A percentile compares a stretch with the other conserved stretches of the same genome.
These are phyloP conservation scores for Nidula microcarpa DNA, from an alignment of 768 basidiomycete genomes.

Conservation along the genomic window DNA sequence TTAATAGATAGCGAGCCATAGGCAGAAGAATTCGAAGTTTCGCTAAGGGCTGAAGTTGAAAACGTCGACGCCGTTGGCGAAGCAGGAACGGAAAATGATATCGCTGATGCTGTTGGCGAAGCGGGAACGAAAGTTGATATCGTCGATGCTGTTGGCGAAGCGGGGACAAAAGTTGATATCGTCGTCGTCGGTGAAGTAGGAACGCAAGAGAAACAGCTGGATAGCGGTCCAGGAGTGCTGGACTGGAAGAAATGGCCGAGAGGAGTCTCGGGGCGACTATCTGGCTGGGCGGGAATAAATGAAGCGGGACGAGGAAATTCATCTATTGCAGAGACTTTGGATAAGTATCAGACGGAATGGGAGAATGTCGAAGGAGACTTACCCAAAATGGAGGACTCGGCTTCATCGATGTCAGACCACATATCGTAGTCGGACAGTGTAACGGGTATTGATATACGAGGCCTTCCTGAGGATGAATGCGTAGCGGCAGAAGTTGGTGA, in stretches of 20 bases:
- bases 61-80: background rate
- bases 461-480: conserved; percentile 2
- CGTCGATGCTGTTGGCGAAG: no score
- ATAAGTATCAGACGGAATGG: conserved; percentile 1
- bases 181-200: background rate
- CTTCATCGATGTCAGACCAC: conserved; percentile 32
- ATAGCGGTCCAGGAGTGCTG: background rate
- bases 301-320: conserved; percentile 39
- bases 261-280: conserved; percentile 27
- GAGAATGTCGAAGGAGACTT: conserved; percentile 7
- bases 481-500: conserved; percentile 3
- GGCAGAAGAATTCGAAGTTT: conserved; percentile 9
- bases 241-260: conserved; percentile 6
- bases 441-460: conserved; percentile 28
- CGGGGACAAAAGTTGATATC: no score
- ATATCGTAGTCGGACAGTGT: conserved; percentile 40
- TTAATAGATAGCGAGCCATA: conserved; percentile 51
- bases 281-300: conserved; percentile 19
- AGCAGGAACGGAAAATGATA: background rate
- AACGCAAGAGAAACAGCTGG: background rate
- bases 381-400: conserved; percentile 30
- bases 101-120: no score
- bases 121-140: no score
- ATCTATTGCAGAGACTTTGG: conserved; percentile 22
- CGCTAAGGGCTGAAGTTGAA: conserved; percentile 24